Evolutionary conservation across 2,329 filamentous ascomycete species (phyloP), one percentile per base, ranked within the genome.

Genomic region (Arachnopeziza araneosa): DNA sequence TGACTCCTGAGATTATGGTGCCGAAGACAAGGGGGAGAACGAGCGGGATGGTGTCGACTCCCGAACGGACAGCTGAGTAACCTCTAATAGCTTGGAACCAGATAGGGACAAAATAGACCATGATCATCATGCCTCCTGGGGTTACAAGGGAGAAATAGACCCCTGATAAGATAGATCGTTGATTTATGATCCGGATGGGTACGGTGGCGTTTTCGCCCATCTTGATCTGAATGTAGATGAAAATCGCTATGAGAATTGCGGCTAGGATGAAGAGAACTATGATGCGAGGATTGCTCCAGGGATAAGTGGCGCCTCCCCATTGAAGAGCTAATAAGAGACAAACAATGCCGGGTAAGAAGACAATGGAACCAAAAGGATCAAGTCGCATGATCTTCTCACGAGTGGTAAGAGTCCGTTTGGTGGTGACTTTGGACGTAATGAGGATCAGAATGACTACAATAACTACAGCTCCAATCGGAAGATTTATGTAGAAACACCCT

Each of bases 51-150:
- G 70, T 73, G 22, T 71, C 56, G 59, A 76, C 69, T 26, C 75
- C 71, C 22, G 73, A 71, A 30, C 69, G 78, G 76, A 74, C 66
- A 12, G 67, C 65, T 2, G 73, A 72, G 14, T 75, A 72, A 5
- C 72, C 73, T 56, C 76, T 75, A 61, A 79, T 74, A 5, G 75
- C 77, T 63, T 81, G 78, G 66, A 80, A 79, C 72, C 75, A 80
- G 56, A 79, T 74, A 44, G 81, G 76, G 50, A 79, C 73, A 51
- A 75, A 75, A 32, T 79, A 77, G 60, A 75, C 75, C 58, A 86
- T 83, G 58, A 84, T 44, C 58, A 71, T 75, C 63, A 69, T 71
- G 3, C 66, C 54, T 21, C 64, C 65, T 2, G 64, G 54, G 30
- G 75, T 66, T 53, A 72, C 72, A 52, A 70, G 60, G 2, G 72